Base-by-base conservation (phyloP, 306 rosid genomes). In the Pyrus pyrifolia region DNA sequence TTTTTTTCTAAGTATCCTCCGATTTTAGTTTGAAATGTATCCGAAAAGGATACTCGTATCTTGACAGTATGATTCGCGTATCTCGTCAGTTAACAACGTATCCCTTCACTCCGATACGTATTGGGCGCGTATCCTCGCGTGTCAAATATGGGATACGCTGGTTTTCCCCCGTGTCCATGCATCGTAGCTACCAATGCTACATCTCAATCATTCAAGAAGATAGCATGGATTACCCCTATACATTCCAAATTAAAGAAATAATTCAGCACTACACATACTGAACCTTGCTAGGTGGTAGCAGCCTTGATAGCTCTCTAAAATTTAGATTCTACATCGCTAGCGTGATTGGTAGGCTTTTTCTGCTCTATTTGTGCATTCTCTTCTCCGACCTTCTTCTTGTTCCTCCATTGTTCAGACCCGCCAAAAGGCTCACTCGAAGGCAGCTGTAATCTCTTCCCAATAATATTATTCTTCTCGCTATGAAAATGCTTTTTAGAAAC, bases 221-320 rank as follows among this genome's bases (percentile, higher is more conserved):
- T 49, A 69, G 29, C 67, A 63, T 11, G 1, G 44, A 22, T 40
- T 52, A 49, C 21, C 19, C 42, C 17, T 49, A 65, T 80, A 88
- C 84, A 82, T 65, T 65, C 61, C 19, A 74, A 73, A 31, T 62
- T 60, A 76, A 72, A 44, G 69, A 73, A 80, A 73, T 53, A 65
- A 30, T 15, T 44, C 57, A 80, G 76, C 68, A 65, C 72, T 68
- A 64, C n/a, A 74, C 68, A 70, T 40, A 23, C 72, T 80, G 49
- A 80, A 86, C 82, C 89, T 86, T 70, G 73, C 80, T 82, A 87
- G 59, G 87, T 70, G 33, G 97, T 82, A 77, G 96, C 93, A 70
- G 90, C 95, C 78, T 86, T 91, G 62, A 95, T 88, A 60, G 97
- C 97, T 81, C 87, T 90, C 89, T 95, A 80, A 90, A 95, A 82